Evolutionary conservation across 192 early-diverging fungal genomes (phyloP), one percentile per base, ranked within the genome.

Genomic region (Umbelopsis ramanniana): DNA sequence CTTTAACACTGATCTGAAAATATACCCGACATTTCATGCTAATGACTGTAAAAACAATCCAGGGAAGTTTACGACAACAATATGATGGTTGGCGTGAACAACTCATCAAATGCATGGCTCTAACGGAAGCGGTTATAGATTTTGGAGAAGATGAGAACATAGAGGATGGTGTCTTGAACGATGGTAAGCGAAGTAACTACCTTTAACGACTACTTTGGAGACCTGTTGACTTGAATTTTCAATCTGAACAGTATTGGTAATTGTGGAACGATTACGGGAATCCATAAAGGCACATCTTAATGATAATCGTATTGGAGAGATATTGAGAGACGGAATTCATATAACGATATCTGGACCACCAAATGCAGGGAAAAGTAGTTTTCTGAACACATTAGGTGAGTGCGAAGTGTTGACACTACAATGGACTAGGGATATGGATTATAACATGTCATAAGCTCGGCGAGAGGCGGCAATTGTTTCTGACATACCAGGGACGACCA

Each of bases 61-160:
- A 86, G 70, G 93, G 91, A 48, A 87, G 87, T 53, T 77, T 94
- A 29, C 75, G 81, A 68, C 77, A 76, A 33, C 52, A 88, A 50
- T 94, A 89, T 72, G 89, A 91, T 23, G 19, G 14, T 0, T 94
- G 93, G 93, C 75, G 93, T 22, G 70, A 70, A 23, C 67, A 83
- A 63, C 63, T 93, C 6, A 84, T 94, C 29, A 50, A 81, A 15
- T 72, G 81, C 22, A 87, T 89, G 81, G 91, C 89, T 1, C 74
- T 84, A 1, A 76, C 87, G 10, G 93, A 94, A 60, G 91, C 93
- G 14, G 70, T 86, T 2, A 91, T 94, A 23, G 93, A 94, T 46
- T 94, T 94, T 82, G 85, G 89, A 52, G 93, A 93, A 71, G 91
- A 94, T 54, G 93, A 94, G 66, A 85, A 90, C 22, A 91, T 94